Conservation (phyloP, 495 filamentous ascomycete genomes). For the Acidiella bohemica region DNA sequence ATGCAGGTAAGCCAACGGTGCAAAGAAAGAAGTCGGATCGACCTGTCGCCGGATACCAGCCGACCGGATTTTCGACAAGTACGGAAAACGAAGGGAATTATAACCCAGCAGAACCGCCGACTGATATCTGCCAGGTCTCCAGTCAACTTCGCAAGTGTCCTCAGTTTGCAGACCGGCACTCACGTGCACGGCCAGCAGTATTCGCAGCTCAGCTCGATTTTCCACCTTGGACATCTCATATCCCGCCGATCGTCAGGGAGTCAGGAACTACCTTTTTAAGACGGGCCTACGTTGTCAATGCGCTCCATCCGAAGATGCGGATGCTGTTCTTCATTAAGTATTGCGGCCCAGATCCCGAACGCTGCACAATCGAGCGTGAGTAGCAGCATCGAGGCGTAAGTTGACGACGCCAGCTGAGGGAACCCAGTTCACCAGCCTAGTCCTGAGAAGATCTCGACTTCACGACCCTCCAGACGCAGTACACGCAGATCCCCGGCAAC, state of each 20-base stretch:
- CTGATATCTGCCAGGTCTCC: constrained; percentile 51
- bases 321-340: constrained; percentile 21
- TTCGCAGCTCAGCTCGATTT: constrained; percentile 15
- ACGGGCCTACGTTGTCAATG: constrained; percentile 8
- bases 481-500: constrained; percentile 17
- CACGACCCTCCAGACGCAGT: constrained; percentile 6
- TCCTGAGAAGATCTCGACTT: constrained; percentile 19
- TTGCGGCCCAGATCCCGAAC: constrained; percentile 8
- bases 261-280: constrained; percentile 30
- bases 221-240: constrained; percentile 44
- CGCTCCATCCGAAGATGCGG: constrained; percentile 17
- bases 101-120: too few relatives aligned
- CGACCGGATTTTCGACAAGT: too few relatives aligned
- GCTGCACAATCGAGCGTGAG: constrained; percentile 4
- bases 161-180: constrained; percentile 40
- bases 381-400: not conserved
- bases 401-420: not conserved
- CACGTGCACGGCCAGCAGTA: constrained; percentile 43
- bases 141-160: constrained; percentile 47
- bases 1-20: too few relatives aligned
- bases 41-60: too few relatives aligned
- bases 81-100: too few relatives aligned
- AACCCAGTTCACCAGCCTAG: constrained; percentile 12
- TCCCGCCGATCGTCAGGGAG: constrained; percentile 35
- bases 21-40: too few relatives aligned